These are phyloP conservation scores for Leptosphaerulina australis DNA, from an alignment of 2,329 filamentous ascomycete species.

Conservation along the genomic window DNA sequence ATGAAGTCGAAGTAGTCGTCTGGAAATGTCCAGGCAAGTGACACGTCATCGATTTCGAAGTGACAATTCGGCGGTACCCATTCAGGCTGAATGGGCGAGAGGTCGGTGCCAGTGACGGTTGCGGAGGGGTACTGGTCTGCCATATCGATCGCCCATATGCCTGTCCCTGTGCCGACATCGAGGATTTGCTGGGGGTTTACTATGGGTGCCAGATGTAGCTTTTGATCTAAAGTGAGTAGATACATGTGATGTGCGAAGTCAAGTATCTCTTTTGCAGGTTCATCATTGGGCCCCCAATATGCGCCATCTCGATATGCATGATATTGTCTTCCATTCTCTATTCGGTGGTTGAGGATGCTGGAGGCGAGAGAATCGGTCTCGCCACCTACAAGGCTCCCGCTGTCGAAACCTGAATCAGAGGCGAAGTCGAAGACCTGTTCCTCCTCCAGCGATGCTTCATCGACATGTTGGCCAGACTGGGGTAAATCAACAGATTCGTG, in stretches of 20 bases:
- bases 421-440: slow-evolving; percentile 22
- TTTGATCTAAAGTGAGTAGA: slow-evolving; percentile 43
- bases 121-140: slow-evolving; percentile 40
- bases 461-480: slow-evolving; percentile 3
- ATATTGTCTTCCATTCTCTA: slow-evolving; percentile 48
- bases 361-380: slow-evolving; percentile 47
- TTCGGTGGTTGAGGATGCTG: slow-evolving; percentile 45
- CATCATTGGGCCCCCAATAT: slow-evolving; percentile 53
- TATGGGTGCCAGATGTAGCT: slow-evolving; percentile 44
- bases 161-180: slow-evolving; percentile 47
- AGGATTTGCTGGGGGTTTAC: slow-evolving; percentile 37
- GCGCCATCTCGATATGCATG: slow-evolving; percentile 47
- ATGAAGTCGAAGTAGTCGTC: slow-evolving; percentile 52
- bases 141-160: slow-evolving; percentile 48
- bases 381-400: slow-evolving; percentile 43
- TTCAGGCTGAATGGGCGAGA: slow-evolving; percentile 57
- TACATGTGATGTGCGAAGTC: slow-evolving; percentile 53
- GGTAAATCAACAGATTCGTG: slow-evolving; percentile 6
- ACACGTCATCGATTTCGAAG: slow-evolving; percentile 57
- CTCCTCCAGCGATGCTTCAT: not conserved
- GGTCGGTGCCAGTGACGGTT: slow-evolving; percentile 52
- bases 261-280: slow-evolving; percentile 51
- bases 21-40: slow-evolving; percentile 51
- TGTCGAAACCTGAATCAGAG: slow-evolving; percentile 47
- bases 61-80: slow-evolving; percentile 55